phyloP scores from a whole-genome alignment of 208 protist species.

The Leishmania arabica region DNA sequence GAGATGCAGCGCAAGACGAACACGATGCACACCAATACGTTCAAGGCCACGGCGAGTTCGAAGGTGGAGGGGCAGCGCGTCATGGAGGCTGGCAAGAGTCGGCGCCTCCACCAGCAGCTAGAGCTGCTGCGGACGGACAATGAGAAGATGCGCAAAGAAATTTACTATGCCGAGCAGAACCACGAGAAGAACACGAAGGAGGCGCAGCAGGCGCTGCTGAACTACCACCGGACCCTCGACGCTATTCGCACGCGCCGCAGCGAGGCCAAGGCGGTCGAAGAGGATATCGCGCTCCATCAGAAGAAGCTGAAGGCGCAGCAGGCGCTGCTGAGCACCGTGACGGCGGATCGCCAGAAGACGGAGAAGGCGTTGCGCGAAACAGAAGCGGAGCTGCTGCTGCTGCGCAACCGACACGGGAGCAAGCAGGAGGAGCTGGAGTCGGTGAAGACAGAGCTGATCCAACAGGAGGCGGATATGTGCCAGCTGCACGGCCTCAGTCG shows the following conservation, averaged over 20 bases:
- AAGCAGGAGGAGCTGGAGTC: conserved; percentile 95
- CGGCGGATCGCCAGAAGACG: conserved; percentile 95
- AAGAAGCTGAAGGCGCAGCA: conserved; percentile 97
- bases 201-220: conserved; percentile 71
- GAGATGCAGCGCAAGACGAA: conserved; percentile 70
- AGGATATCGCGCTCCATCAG: conserved; percentile 87
- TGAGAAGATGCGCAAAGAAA: conserved; percentile 88
- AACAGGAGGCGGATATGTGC: conserved; percentile 93
- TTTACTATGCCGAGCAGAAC: conserved; percentile 93
- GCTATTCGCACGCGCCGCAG: conserved; percentile 89
- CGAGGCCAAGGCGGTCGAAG: conserved; percentile 87
- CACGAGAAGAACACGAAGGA: conserved; percentile 78
- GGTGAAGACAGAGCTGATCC: conserved; percentile 95
- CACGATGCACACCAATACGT: conserved; percentile 68
- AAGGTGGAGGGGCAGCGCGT: conserved; percentile 79
- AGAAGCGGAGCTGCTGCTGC: conserved; percentile 94
- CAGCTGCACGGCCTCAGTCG: conserved; percentile 77
- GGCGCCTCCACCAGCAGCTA: conserved; percentile 91
- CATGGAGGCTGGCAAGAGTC: conserved; percentile 86
- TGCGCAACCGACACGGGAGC: conserved; percentile 93
- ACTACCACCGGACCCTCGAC: conserved; percentile 94
- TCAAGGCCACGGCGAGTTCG: conserved; percentile 50
- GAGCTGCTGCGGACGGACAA: conserved; percentile 86
- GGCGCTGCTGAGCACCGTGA: conserved; percentile 96
- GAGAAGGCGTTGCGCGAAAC: conserved; percentile 96